Conservation (phyloP, 2,329 filamentous ascomycete genomes). For the Escovopsis sp. region DNA sequence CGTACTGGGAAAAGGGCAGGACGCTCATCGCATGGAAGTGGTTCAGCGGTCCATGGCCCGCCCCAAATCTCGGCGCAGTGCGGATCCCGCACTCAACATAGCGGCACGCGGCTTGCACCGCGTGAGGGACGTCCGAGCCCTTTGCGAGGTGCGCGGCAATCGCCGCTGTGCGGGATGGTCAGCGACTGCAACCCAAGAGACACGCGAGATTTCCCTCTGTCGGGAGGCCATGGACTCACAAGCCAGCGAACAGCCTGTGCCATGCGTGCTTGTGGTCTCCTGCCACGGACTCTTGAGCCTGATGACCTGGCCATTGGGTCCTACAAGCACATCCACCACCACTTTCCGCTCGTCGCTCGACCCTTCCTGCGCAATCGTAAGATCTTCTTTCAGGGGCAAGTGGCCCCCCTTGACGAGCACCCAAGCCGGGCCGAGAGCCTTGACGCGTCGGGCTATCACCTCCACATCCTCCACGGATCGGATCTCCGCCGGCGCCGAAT, state of each 20-base stretch:
- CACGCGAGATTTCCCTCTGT: not conserved
- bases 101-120: constrained; percentile 51
- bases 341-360: constrained; percentile 43
- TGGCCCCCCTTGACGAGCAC: constrained; percentile 88
- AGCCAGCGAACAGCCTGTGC: constrained; percentile 86
- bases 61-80: constrained; percentile 45
- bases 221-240: constrained; percentile 35
- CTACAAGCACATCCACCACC: constrained; percentile 65
- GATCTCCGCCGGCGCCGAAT: constrained; percentile 25
- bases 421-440: constrained; percentile 56
- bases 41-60: constrained; percentile 58
- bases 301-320: constrained; percentile 36
- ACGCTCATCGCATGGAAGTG: constrained; percentile 60
- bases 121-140: constrained; percentile 37
- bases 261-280: constrained; percentile 69
- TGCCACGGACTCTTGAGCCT: constrained; percentile 58
- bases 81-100: constrained; percentile 61
- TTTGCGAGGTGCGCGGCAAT: constrained; percentile 58
- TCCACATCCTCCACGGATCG: constrained; percentile 50
- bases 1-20: constrained; percentile 52
- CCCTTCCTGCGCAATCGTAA: constrained; percentile 34
- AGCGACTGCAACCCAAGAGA: not conserved
- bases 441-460: constrained; percentile 48
- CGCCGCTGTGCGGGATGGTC: constrained; percentile 34
- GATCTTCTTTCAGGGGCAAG: constrained; percentile 54